These are phyloP conservation scores for Setaria italica DNA, from an alignment of 202 grass and related monocot species.

Conservation along the genomic window DNA sequence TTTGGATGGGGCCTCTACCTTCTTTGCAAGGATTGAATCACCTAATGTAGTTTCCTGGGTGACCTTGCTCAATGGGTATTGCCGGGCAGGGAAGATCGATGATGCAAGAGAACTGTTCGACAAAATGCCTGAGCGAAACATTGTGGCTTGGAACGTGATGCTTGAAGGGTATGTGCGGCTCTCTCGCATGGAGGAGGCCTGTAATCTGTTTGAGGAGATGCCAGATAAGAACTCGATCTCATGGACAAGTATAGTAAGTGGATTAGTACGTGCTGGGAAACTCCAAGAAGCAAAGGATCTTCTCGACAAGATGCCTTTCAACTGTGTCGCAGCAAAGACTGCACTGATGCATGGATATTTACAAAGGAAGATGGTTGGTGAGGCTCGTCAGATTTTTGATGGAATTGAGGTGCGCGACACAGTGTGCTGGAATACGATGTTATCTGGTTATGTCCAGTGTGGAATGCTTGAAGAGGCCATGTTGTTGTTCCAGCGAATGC, in stretches of 20 bases:
- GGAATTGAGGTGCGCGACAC: conserved; percentile 56
- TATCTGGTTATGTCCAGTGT: conserved; percentile 72
- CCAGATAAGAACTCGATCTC: conserved; percentile 57
- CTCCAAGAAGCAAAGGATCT: conserved; percentile 63
- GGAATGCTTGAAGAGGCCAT: conserved; percentile 57
- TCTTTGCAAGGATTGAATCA: conserved; percentile 51
- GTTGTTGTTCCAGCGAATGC: conserved; percentile 65
- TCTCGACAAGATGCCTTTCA: conserved; percentile 58
- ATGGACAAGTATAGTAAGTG: conserved; percentile 67
- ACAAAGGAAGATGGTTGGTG: conserved; percentile 48
- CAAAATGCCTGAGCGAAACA: conserved; percentile 60
- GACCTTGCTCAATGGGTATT: conserved; percentile 64
- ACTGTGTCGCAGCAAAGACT: conserved; percentile 62
- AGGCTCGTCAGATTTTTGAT: conserved; percentile 63
- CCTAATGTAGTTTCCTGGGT: conserved; percentile 71
- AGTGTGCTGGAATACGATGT: conserved; percentile 84
- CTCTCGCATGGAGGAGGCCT: conserved; percentile 46
- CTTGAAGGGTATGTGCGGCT: conserved; percentile 55
- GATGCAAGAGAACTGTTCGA: conserved; percentile 58
- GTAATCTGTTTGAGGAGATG: conserved; percentile 55
- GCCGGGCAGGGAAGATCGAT: conserved; percentile 42
- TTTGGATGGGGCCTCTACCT: conserved; percentile 40
- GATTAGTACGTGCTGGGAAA: conserved; percentile 49
- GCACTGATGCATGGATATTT: conserved; percentile 70
- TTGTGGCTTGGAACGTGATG: conserved; percentile 67